Evolutionary conservation across 2,329 filamentous ascomycete species (phyloP).

Genomic region (Annulohypoxylon truncatum): DNA sequence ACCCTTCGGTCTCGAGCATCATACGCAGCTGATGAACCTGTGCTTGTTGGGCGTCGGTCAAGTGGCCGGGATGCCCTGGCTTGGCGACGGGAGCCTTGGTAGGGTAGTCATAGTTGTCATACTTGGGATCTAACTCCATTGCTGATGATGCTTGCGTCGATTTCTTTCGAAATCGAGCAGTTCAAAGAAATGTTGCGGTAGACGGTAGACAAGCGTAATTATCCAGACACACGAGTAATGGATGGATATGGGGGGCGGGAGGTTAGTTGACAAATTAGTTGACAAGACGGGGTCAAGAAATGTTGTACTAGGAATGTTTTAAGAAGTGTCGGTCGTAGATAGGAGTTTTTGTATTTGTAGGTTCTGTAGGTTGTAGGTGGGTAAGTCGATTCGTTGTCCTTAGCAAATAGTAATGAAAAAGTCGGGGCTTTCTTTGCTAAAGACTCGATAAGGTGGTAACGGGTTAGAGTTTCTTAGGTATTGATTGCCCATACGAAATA

Average conservation of each 20-base stretch:
- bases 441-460: slow-evolving; percentile 30
- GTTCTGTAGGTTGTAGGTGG: slow-evolving; percentile 12
- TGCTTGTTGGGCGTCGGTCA: slow-evolving; percentile 87
- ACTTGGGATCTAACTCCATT: slow-evolving; percentile 82
- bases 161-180: slow-evolving; percentile 34
- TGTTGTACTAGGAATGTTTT: slow-evolving; percentile 23
- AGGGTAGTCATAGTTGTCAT: slow-evolving; percentile 96
- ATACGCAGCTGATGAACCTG: slow-evolving; percentile 86
- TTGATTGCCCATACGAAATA: slow-evolving; percentile 6
- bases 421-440: slow-evolving; percentile 20
- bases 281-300: slow-evolving; percentile 15
- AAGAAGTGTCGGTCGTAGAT: slow-evolving; percentile 13
- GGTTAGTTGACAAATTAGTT: not conserved
- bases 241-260: not conserved
- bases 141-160: slow-evolving; percentile 43
- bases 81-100: slow-evolving; percentile 76
- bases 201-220: slow-evolving; percentile 12
- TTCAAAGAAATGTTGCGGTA: slow-evolving; percentile 4
- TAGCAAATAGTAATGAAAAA: slow-evolving; percentile 18
- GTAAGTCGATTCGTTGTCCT: slow-evolving; percentile 25
- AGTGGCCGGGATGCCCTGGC: slow-evolving; percentile 87
- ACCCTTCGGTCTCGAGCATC: slow-evolving; percentile 85
- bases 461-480: not conserved
- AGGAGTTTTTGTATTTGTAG: slow-evolving; percentile 33
- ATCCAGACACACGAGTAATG: slow-evolving; percentile 10